Conservation (phyloP, 345 rosid species). For the Citrus trifoliata region DNA sequence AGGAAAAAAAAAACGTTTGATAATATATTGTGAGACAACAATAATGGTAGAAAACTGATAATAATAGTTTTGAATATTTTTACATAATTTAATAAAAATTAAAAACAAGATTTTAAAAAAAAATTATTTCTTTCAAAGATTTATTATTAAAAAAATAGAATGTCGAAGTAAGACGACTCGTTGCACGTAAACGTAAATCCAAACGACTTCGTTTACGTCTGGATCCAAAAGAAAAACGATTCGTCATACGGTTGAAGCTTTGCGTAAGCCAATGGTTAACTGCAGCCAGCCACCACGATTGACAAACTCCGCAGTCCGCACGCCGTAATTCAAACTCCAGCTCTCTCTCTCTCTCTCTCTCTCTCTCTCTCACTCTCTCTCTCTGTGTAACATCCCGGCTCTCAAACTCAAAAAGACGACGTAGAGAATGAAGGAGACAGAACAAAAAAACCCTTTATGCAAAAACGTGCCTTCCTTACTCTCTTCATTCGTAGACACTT, state of each 20-base stretch:
- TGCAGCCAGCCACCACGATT: neutral
- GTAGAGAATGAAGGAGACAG: slow-evolving; percentile 26
- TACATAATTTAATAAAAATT: too few species aligned
- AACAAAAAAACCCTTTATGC: slow-evolving; percentile 35
- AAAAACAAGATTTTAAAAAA: too few species aligned
- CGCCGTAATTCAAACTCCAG: neutral
- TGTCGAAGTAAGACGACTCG: neutral
- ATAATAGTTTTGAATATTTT: too few species aligned
- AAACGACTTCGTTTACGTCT: neutral
- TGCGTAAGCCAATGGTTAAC: neutral
- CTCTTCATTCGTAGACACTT: slow-evolving; percentile 76
- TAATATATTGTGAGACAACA: too few species aligned
- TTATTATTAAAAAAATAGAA: too few species aligned
- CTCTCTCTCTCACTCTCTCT: too few species aligned
- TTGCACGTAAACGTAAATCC: neutral
- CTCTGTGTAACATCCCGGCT: neutral
- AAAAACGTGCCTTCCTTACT: slow-evolving; percentile 43
- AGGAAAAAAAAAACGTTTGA: too few species aligned
- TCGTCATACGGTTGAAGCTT: neutral
- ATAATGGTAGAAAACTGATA: too few species aligned
- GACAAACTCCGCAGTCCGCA: neutral
- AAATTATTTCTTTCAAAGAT: too few species aligned
- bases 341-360: neutral
- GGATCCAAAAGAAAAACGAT: neutral
- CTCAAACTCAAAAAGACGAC: neutral